Conservation (phyloP, 257 asterid species). For the Gardenia jasminoides region DNA sequence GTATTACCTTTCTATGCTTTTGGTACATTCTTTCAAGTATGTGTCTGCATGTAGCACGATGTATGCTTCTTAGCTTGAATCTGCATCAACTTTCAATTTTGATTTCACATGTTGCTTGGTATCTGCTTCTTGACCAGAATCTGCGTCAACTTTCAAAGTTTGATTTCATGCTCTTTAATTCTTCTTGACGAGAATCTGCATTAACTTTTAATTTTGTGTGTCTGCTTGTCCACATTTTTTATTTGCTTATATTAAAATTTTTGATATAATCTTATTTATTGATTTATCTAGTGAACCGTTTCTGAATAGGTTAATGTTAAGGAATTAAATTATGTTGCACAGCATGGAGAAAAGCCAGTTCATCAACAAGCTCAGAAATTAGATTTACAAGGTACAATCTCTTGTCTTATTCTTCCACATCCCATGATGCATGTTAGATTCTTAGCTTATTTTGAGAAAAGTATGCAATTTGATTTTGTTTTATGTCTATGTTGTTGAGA, state of each 20-base stretch:
- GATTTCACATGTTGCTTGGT: too few species aligned
- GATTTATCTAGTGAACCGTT: background rate
- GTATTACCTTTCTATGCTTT: background rate
- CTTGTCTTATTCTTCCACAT: background rate
- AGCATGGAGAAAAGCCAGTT: conserved; percentile 21
- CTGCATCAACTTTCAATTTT: background rate
- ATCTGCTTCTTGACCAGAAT: too few species aligned
- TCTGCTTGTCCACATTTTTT: background rate
- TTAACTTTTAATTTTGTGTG: too few species aligned
- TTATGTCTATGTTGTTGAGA: background rate
- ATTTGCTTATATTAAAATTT: background rate
- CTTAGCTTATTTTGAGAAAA: background rate
- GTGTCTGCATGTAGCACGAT: background rate
- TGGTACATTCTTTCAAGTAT: background rate
- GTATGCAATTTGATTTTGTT: background rate
- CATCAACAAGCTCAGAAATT: conserved; percentile 27
- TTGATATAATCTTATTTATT: background rate
- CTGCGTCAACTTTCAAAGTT: too few species aligned
- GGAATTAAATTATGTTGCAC: conserved; percentile 62
- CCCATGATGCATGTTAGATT: background rate
- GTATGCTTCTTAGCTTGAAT: background rate
- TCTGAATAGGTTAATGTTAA: conserved; percentile 51
- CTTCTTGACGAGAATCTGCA: too few species aligned
- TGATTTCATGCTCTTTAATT: too few species aligned
- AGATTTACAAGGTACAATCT: conserved; percentile 37